Base-by-base conservation (phyloP, 345 rosid genomes). In the Citrus inodora region DNA sequence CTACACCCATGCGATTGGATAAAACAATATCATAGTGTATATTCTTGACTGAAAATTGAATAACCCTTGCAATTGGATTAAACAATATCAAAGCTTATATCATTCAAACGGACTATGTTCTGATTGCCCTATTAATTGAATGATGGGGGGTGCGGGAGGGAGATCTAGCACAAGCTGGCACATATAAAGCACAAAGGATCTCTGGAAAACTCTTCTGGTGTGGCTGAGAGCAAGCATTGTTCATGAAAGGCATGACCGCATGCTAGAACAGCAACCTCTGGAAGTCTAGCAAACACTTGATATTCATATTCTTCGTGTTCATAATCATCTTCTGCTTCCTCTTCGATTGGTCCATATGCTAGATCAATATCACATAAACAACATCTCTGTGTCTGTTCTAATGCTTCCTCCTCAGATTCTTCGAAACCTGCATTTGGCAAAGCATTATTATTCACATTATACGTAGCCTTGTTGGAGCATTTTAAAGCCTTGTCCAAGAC, bases 231-330 rank as follows among this genome's bases (percentile, higher is more conserved):
- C 67, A 58, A 58, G 51, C 66, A 59, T 13, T 70, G 27, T 28
- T 17, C 37, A 70, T 70, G 73, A 48, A 42, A 70, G 33, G 56
- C 73, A 46, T 70, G 73, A 56, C 73, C 73, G 17, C 73, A 59
- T n/a, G 51, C 51, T 6, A 72, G 75, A 55, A 71, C 46, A 19
- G 46, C 61, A 9, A 71, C 64, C 5, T 32, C 75, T 32, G 62
- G 75, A 21, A 30, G 16, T 53, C 4, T 9, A 70, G 37, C 21
- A 30, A 70, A 28, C 8, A 16, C 61, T 3, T 70, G 60, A 32
- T 30, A 16, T 8, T 28, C 37, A 37, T 11, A 48, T 9, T 16
- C 28, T 22, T 55, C 58, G 0, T 1, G 9, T n/a, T 60, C 65
- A 62, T 62, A 14, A 46, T 69, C 58, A 19, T 16, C 17, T 7